Evolutionary conservation across 345 rosid genomes (phyloP).

Genomic region (Brassica cretica): DNA sequence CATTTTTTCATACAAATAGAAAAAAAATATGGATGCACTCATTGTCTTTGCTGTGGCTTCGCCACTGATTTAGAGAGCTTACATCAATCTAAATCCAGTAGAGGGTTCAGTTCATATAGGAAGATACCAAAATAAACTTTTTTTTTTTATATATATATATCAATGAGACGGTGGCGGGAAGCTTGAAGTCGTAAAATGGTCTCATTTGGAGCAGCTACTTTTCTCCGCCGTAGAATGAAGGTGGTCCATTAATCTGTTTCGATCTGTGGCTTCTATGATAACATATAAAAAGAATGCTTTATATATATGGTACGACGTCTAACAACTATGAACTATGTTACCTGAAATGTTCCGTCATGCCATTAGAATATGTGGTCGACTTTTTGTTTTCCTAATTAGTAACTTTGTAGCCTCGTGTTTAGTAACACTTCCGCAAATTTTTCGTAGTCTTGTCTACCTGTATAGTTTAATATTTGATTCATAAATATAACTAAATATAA

Average conservation of each 20-base stretch:
- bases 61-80: background rate
- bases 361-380: background rate
- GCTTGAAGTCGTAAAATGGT: conserved; percentile 30
- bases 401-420: background rate
- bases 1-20: too few relatives aligned
- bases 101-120: background rate
- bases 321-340: conserved; percentile 26
- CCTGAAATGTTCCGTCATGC: conserved; percentile 22
- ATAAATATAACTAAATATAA: background rate
- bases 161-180: conserved; percentile 25
- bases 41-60: too few relatives aligned
- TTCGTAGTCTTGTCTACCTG: background rate
- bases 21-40: too few relatives aligned
- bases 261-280: conserved; percentile 17
- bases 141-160: background rate
- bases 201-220: conserved; percentile 10
- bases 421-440: background rate
- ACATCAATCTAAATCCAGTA: background rate
- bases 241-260: conserved; percentile 17
- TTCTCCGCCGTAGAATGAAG: conserved; percentile 19
- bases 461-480: background rate
- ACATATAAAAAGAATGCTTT: conserved; percentile 2
- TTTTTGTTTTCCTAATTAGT: background rate
- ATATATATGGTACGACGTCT: conserved; percentile 25
- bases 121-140: conserved; percentile 21